Percentiles rank a stretch among this genome's conserved stretches.
Evolutionary conservation across 345 rosid species (phyloP).

Genomic region (Hypericum perforatum): DNA sequence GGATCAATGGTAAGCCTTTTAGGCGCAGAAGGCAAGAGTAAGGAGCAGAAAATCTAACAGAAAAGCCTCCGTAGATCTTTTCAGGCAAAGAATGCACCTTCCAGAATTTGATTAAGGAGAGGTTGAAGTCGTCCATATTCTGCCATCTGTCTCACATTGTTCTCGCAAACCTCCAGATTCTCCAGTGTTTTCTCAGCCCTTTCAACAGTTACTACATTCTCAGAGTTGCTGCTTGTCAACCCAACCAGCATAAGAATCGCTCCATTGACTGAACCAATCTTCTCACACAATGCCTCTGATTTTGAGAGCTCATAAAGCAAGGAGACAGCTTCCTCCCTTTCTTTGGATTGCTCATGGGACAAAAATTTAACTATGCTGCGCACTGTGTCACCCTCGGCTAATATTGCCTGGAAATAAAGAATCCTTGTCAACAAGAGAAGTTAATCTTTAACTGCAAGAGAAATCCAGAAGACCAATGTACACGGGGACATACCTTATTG

Average conservation of each 20-base stretch:
- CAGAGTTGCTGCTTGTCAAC: slow-evolving; percentile 85
- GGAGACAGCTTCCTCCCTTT: slow-evolving; percentile 79
- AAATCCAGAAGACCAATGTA: background rate
- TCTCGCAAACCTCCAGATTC: slow-evolving; percentile 67
- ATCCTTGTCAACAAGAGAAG: slow-evolving; percentile 14
- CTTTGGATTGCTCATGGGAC: slow-evolving; percentile 63
- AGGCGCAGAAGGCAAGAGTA: background rate
- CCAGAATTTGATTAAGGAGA: slow-evolving; percentile 68
- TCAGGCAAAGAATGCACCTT: slow-evolving; percentile 40
- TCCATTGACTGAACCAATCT: slow-evolving; percentile 84
- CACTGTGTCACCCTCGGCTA: slow-evolving; percentile 85
- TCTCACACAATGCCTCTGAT: slow-evolving; percentile 69
- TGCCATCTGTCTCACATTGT: slow-evolving; percentile 92
- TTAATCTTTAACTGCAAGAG: slow-evolving; percentile 1
- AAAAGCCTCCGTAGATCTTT: slow-evolving; percentile 10
- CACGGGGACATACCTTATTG: slow-evolving; percentile 54
- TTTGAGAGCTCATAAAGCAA: slow-evolving; percentile 83
- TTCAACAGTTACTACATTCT: slow-evolving; percentile 68
- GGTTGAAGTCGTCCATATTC: slow-evolving; percentile 72
- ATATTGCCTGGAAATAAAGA: slow-evolving; percentile 48
- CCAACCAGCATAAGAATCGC: slow-evolving; percentile 88
- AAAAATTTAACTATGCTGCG: slow-evolving; percentile 82
- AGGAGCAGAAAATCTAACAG: background rate
- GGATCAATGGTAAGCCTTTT: too few relatives aligned
- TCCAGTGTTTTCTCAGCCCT: slow-evolving; percentile 67